These are phyloP conservation scores for Alternaria sp. DNA, from an alignment of 2,329 filamentous ascomycete species.

Conservation along the genomic window DNA sequence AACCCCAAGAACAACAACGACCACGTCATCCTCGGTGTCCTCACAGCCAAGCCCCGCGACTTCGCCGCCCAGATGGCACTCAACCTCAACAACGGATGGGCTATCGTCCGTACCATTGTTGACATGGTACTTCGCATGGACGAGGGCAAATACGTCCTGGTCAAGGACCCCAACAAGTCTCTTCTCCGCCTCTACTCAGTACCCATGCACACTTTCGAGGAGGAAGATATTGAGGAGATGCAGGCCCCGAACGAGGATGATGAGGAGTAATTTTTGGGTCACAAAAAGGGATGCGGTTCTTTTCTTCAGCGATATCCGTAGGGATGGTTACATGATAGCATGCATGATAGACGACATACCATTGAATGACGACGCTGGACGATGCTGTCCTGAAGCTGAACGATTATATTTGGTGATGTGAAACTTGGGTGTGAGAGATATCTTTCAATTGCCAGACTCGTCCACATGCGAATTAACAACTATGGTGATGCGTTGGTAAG, in stretches of 20 bases:
- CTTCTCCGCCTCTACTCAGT: slow-evolving; percentile 93
- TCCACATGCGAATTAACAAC: not conserved
- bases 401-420: fast-evolving
- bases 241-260: slow-evolving; percentile 62
- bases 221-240: slow-evolving; percentile 80
- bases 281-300: slow-evolving; percentile 5
- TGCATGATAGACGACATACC: slow-evolving; percentile 28
- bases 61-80: slow-evolving; percentile 98
- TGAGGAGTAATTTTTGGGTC: slow-evolving; percentile 54
- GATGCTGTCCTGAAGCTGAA: not conserved
- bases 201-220: slow-evolving; percentile 85
- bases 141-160: slow-evolving; percentile 79
- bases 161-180: slow-evolving; percentile 95
- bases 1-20: slow-evolving; percentile 92
- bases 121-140: slow-evolving; percentile 86
- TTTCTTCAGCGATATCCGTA: slow-evolving; percentile 29
- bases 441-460: not conserved
- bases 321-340: slow-evolving; percentile 23
- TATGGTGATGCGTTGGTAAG: not conserved
- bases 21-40: slow-evolving; percentile 92
- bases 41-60: slow-evolving; percentile 97
- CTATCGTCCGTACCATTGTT: slow-evolving; percentile 96
- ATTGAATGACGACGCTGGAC: slow-evolving; percentile 14
- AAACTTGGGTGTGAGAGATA: fast-evolving
- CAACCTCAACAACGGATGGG: slow-evolving; percentile 96